phyloP scores from a whole-genome alignment of 495 filamentous ascomycete species.

The Clohesyomyces aquaticus region DNA sequence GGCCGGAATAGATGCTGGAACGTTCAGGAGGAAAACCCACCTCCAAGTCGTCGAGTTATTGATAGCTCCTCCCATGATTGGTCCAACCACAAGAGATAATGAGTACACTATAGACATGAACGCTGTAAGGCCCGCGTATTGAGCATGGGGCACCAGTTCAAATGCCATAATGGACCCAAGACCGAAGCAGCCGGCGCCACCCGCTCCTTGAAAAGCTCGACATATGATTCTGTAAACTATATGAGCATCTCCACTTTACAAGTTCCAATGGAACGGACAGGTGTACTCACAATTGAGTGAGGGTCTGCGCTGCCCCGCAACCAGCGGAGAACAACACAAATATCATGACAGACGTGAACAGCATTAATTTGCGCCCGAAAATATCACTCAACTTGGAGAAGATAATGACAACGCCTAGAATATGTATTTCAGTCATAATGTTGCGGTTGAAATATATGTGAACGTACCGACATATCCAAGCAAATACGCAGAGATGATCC shows the following conservation, averaged over 20 bases:
- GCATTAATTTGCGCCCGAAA: slow-evolving; percentile 44
- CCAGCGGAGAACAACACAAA: slow-evolving; percentile 39
- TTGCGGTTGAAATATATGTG: neutral
- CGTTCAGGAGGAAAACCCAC: no score
- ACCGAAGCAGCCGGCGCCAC: no score
- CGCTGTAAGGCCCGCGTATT: no score
- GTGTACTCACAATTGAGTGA: slow-evolving; percentile 46
- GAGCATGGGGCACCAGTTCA: no score
- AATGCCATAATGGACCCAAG: no score
- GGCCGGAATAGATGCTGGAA: no score
- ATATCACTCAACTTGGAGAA: slow-evolving; percentile 41
- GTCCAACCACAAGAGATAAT: neutral
- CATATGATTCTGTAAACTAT: no score
- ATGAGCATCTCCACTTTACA: no score
- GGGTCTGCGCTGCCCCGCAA: slow-evolving; percentile 33
- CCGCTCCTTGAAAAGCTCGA: no score
- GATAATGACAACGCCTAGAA: slow-evolving; percentile 19
- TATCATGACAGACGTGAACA: slow-evolving; percentile 44
- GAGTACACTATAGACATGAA: neutral
- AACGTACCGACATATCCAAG: slow-evolving; percentile 58
- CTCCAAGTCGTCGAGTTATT: no score
- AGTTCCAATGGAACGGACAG: no score
- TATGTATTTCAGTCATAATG: neutral
- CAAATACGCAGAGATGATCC: slow-evolving; percentile 63
- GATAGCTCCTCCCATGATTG: no score